phyloP scores from a whole-genome alignment of 176 grass and related monocot genomes.

The Aegilops tauschii region DNA sequence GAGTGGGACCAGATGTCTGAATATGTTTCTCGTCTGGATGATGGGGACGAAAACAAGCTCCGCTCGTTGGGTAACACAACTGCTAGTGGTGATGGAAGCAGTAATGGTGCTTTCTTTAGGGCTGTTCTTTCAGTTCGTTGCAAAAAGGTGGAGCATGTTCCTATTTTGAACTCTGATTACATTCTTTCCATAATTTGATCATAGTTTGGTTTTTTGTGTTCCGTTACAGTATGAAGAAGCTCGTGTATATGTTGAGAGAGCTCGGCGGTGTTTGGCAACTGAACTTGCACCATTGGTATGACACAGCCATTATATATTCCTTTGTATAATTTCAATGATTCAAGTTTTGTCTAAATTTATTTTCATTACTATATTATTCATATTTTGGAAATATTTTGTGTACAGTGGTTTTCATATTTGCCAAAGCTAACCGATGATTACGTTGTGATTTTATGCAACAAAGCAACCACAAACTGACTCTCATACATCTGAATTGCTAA shows the following conservation, averaged over 20 bases:
- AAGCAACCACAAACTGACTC: background rate
- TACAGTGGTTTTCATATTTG: background rate
- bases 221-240: conserved; percentile 83
- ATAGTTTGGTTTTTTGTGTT: conserved; percentile 18
- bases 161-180: background rate
- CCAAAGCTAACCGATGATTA: background rate
- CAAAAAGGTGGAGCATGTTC: conserved; percentile 54
- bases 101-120: conserved; percentile 97
- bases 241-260: conserved; percentile 74
- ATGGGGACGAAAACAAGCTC: conserved; percentile 90
- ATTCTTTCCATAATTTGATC: conserved; percentile 22
- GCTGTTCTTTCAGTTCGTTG: conserved; percentile 92
- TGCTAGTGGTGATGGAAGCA: conserved; percentile 92
- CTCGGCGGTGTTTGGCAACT: conserved; percentile 93
- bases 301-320: conserved; percentile 11
- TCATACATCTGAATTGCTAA: background rate
- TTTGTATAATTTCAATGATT: background rate
- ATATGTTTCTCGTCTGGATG: conserved; percentile 90
- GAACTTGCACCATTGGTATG: conserved; percentile 93
- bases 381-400: background rate
- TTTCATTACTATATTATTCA: background rate
- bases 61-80: conserved; percentile 77
- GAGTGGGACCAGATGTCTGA: conserved; percentile 98
- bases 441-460: background rate
- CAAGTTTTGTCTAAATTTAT: background rate